Evolutionary conservation across 1,284 basidiomycete genomes (phyloP).

Genomic region (Phellinidium pouzarii): DNA sequence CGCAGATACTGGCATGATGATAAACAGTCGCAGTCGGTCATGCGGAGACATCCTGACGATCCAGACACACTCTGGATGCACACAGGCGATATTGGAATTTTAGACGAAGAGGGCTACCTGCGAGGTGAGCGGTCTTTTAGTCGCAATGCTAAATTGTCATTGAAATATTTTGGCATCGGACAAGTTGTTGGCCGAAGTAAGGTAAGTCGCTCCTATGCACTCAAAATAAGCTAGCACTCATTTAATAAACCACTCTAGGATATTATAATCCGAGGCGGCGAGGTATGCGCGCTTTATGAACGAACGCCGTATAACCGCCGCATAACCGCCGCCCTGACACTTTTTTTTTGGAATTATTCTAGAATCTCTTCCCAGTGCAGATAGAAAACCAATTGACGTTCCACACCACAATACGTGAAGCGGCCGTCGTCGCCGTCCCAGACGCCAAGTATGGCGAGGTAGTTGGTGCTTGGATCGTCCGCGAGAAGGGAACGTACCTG

Average conservation of each 20-base stretch:
- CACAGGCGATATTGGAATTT: constrained; percentile 77
- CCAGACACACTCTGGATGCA: constrained; percentile 72
- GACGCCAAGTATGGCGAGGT: constrained; percentile 68
- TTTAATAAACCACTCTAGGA: constrained; percentile 38
- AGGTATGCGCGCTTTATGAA: no score
- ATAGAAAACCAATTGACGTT: constrained; percentile 74
- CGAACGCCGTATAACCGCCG: constrained; percentile 3
- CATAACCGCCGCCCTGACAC: not conserved
- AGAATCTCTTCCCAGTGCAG: constrained; percentile 81
- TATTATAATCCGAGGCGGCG: constrained; percentile 83
- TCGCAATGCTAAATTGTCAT: constrained; percentile 1
- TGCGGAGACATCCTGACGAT: constrained; percentile 46
- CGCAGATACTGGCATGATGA: constrained; percentile 73
- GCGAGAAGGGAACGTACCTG: constrained; percentile 34
- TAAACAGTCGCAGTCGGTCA: constrained; percentile 58
- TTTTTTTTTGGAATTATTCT: not conserved
- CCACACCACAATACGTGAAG: constrained; percentile 61
- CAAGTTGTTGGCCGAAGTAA: constrained; percentile 75
- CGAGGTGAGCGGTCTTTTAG: constrained; percentile 36
- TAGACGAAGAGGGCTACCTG: constrained; percentile 81
- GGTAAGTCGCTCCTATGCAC: constrained; percentile 28
- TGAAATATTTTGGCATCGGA: constrained; percentile 3
- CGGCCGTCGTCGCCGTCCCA: constrained; percentile 70
- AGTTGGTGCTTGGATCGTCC: constrained; percentile 71
- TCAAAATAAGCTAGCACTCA: not conserved